These are phyloP conservation scores for Aspergillus cejpii DNA, from an alignment of 2,329 filamentous ascomycete species.

Conservation along the genomic window DNA sequence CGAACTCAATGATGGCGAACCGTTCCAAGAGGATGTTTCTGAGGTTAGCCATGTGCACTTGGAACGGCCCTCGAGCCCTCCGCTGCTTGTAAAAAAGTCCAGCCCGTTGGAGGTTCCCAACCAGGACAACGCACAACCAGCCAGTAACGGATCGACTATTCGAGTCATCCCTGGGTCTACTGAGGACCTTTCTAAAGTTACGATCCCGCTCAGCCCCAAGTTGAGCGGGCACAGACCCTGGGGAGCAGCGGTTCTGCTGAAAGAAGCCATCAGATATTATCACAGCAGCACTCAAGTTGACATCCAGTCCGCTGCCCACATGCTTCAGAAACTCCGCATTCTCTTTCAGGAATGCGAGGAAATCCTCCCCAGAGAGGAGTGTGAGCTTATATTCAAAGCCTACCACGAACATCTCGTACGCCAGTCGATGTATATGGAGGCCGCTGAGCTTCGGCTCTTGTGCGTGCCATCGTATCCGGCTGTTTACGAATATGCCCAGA, in stretches of 20 bases:
- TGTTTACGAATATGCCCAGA: conserved; percentile 52
- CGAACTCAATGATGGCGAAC: conserved; percentile 18
- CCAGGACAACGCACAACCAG: conserved; percentile 6
- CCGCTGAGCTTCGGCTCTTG: conserved; percentile 51
- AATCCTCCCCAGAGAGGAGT: conserved; percentile 42
- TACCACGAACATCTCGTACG: conserved; percentile 52
- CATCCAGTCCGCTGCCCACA: conserved; percentile 37
- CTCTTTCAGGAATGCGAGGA: conserved; percentile 35
- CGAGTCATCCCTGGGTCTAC: conserved; percentile 10
- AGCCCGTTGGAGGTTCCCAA: conserved; percentile 20
- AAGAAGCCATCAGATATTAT: conserved; percentile 38
- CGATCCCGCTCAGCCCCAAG: conserved; percentile 30
- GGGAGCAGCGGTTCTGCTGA: conserved; percentile 35
- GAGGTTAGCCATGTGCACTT: conserved; percentile 33
- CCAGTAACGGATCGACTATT: conserved; percentile 1
- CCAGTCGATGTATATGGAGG: conserved; percentile 42
- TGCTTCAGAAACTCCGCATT: conserved; percentile 37
- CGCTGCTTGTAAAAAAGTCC: conserved; percentile 33
- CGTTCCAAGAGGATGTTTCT: conserved; percentile 22
- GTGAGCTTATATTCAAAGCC: conserved; percentile 50
- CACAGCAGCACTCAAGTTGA: conserved; percentile 35
- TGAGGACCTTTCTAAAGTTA: conserved; percentile 20
- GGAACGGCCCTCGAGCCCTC: conserved; percentile 40
- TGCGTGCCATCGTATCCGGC: conserved; percentile 50
- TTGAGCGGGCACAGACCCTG: conserved; percentile 33